phyloP scores from a whole-genome alignment of 495 filamentous ascomycete genomes.

The Trichoderma virens region DNA sequence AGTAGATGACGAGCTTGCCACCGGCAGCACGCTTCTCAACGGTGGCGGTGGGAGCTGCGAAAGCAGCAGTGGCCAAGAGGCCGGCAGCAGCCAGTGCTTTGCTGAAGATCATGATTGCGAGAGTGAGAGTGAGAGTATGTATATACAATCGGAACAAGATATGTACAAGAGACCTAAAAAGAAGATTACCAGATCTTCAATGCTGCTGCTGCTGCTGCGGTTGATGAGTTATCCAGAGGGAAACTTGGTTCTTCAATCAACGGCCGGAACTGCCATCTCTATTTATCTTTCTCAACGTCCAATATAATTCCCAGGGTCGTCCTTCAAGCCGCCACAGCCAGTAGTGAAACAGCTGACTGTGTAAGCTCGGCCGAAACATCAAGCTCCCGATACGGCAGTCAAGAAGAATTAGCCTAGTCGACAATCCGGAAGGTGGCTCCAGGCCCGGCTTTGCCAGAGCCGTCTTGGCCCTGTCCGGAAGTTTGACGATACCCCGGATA shows the following conservation, averaged over 20 bases:
- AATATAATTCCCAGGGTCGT: neutral
- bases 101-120: constrained; percentile 9
- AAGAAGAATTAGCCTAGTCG: neutral
- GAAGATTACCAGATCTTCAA: neutral
- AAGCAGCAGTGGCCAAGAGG: constrained; percentile 8
- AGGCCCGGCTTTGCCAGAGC: neutral
- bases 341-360: neutral
- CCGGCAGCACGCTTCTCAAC: constrained; percentile 1
- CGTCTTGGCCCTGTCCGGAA: neutral
- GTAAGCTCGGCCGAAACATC: neutral
- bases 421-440: constrained; percentile 7
- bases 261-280: neutral
- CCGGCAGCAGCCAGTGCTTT: constrained; percentile 11
- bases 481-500: neutral
- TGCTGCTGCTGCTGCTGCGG: neutral
- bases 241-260: neutral
- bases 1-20: constrained; percentile 7
- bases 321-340: neutral
- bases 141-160: constrained; percentile 5
- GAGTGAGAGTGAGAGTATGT: neutral
- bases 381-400: neutral
- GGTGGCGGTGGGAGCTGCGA: neutral
- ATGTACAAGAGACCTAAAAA: constrained; percentile 6
- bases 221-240: constrained; percentile 1
- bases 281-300: neutral